Conservation (phyloP, 2,329 filamentous ascomycete genomes). For the Acephala macrosclerotiorum region DNA sequence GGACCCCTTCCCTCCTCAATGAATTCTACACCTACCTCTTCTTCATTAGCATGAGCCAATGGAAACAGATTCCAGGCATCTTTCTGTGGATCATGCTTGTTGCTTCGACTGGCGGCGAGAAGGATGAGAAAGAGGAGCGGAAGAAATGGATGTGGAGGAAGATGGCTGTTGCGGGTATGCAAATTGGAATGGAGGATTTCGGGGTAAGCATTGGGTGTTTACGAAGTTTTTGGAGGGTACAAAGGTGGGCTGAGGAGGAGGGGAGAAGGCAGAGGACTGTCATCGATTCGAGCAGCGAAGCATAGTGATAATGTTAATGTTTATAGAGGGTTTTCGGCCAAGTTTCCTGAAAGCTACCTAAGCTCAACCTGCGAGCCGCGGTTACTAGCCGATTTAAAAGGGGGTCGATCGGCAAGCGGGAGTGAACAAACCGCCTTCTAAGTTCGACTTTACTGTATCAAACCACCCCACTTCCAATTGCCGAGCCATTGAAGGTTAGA, state of each 20-base stretch:
- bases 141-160: conserved; percentile 12
- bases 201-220: not conserved
- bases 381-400: no score
- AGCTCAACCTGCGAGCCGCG: no score
- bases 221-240: conserved; percentile 18
- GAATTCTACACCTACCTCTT: conserved; percentile 55
- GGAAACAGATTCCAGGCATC: conserved; percentile 55
- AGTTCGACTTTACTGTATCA: no score
- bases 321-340: no score
- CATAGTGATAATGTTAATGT: no score
- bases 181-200: conserved; percentile 11
- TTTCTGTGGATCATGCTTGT: conserved; percentile 24
- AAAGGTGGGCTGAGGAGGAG: conserved; percentile 15
- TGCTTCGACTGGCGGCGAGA: not conserved
- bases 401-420: no score
- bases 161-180: conserved; percentile 16
- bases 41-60: conserved; percentile 52
- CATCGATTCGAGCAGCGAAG: not conserved
- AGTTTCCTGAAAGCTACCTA: no score
- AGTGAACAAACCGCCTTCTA: no score
- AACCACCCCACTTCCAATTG: no score
- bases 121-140: conserved; percentile 9
- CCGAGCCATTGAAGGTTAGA: no score
- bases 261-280: not conserved
- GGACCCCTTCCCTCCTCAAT: conserved; percentile 49